Percentiles rank a stretch among this genome's conserved stretches.
These are phyloP conservation scores for Agapanthus africanus DNA, from an alignment of 106 monocot genomes.

Conservation along the genomic window DNA sequence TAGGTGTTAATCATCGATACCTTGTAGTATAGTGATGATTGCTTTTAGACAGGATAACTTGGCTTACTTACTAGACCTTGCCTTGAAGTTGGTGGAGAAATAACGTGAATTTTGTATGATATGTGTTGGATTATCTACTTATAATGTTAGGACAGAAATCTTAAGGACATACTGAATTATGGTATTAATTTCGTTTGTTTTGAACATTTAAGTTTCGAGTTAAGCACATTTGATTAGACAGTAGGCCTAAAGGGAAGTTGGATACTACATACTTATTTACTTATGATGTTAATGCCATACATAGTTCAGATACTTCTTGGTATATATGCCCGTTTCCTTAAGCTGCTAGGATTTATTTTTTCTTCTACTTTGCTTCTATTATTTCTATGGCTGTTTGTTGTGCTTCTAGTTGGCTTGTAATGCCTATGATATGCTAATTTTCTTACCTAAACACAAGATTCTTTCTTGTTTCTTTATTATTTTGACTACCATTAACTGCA, in stretches of 20 bases:
- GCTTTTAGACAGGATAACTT: background rate
- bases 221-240: too few relatives aligned
- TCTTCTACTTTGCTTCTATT: background rate
- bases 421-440: background rate
- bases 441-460: background rate
- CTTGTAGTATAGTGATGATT: background rate
- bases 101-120: background rate
- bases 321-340: too few relatives aligned
- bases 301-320: too few relatives aligned
- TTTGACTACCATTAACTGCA: background rate
- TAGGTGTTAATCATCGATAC: background rate
- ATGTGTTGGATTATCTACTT: background rate
- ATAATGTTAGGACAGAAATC: too few relatives aligned
- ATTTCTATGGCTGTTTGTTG: background rate
- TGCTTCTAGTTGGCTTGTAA: background rate
- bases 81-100: background rate
- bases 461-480: background rate
- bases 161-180: too few relatives aligned
- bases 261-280: too few relatives aligned
- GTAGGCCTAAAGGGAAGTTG: too few relatives aligned
- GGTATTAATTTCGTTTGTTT: background rate
- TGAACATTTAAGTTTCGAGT: too few relatives aligned
- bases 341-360: too few relatives aligned
- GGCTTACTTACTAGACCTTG: background rate
- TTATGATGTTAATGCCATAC: too few relatives aligned